phyloP scores from a whole-genome alignment of 164 flowering plant genomes.

The Saururus chinensis region DNA sequence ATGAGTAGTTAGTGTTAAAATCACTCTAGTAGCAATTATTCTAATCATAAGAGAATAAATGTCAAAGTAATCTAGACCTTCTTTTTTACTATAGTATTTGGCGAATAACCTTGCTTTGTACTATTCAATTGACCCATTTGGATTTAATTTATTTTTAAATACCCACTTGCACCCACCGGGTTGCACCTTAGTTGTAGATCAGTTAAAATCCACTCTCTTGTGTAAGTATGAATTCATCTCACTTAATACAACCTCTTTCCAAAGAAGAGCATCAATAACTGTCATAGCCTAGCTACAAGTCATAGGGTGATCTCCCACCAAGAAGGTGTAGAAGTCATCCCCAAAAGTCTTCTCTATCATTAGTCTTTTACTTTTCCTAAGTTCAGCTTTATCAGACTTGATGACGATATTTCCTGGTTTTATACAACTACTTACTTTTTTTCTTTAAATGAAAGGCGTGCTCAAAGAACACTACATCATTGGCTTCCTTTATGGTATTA shows the following conservation, averaged over 20 bases:
- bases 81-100: background rate
- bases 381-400: background rate
- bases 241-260: background rate
- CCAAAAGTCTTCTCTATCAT: background rate
- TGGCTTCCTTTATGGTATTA: background rate
- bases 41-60: background rate
- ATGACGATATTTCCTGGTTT: too few species aligned
- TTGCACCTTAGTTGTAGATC: background rate
- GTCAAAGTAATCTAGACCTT: background rate
- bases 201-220: background rate
- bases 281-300: background rate
- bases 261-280: background rate
- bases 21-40: background rate
- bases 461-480: background rate
- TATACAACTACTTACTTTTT: background rate
- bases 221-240: background rate
- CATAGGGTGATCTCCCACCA: background rate
- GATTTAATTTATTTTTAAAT: too few species aligned
- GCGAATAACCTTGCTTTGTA: background rate
- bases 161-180: background rate
- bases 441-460: background rate
- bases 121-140: background rate
- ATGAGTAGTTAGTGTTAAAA: background rate
- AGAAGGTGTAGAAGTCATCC: background rate
- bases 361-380: background rate